Evolutionary conservation across 2,329 filamentous ascomycete species (phyloP).

Genomic region (Fusarium dimerum): DNA sequence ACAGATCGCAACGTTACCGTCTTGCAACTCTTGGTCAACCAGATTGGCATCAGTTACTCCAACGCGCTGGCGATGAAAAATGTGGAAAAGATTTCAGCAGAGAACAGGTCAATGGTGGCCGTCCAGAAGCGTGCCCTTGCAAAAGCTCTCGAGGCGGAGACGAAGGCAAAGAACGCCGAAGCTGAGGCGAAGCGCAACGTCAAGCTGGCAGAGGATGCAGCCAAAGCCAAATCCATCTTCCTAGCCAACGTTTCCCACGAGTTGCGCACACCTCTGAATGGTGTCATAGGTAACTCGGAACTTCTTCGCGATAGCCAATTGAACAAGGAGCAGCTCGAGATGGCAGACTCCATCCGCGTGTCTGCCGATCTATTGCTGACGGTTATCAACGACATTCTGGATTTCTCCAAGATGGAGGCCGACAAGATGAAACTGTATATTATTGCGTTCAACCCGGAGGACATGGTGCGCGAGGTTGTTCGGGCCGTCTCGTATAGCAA

Average conservation of each 20-base stretch:
- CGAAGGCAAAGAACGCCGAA: constrained; percentile 75
- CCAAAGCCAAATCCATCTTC: constrained; percentile 82
- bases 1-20: constrained; percentile 72
- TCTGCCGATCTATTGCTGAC: constrained; percentile 86
- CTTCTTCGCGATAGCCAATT: constrained; percentile 75
- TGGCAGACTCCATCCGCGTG: constrained; percentile 82
- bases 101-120: constrained; percentile 76
- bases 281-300: constrained; percentile 87
- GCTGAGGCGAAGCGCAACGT: constrained; percentile 77
- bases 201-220: constrained; percentile 79
- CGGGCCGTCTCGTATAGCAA: constrained; percentile 68
- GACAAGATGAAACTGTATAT: constrained; percentile 82
- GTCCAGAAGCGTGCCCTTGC: constrained; percentile 73
- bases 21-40: constrained; percentile 72
- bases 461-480: constrained; percentile 68
- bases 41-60: constrained; percentile 73
- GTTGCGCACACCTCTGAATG: constrained; percentile 79
- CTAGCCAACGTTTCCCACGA: constrained; percentile 80
- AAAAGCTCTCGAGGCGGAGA: constrained; percentile 72
- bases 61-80: constrained; percentile 69
- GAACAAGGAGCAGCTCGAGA: constrained; percentile 76
- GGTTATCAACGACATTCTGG: constrained; percentile 94
- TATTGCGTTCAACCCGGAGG: constrained; percentile 66
- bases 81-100: constrained; percentile 74
- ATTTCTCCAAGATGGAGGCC: constrained; percentile 92